Base-by-base conservation (phyloP, 2,329 filamentous ascomycete genomes). In the Amphichorda felina region DNA sequence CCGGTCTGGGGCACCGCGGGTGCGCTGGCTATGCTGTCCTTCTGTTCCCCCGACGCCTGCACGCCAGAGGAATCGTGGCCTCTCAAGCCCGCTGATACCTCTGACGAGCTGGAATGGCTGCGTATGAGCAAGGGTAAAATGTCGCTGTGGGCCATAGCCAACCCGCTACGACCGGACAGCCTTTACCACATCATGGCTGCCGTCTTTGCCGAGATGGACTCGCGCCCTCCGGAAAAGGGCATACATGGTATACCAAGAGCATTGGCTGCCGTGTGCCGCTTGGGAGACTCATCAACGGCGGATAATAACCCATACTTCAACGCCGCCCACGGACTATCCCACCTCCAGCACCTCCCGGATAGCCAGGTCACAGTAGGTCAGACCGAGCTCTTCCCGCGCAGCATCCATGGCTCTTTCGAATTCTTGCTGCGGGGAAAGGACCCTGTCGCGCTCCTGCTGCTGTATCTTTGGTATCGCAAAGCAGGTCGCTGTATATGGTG, bases 1-100 rank as follows among this genome's bases (percentile, higher is more conserved):
- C 45, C 64, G 10, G 56, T 68, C 4, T 69, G 65, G 65, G 60
- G 51, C 3, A 63, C 61, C 5, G 63, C 63, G 0, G 60, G 63
- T 16, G 55, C 59, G 7, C 41, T 68, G 1, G 56, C 53, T 2
- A 45, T 66, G 2, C 31, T 66, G 2, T 42, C 54, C 1, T 64
- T 66, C 39, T 51, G 60, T 0, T 57, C 54, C 2, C 50, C 59
- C 0, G 59, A 67, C 30, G 55, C 56, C 2, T 35, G 34, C 32
- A 41, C 35, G 0, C n/a, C n/a, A n/a, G n/a, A n/a, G n/a, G 43
- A 54, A 10, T 46, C 56, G 1, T 61, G 57, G 59, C 59, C 59
- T 1, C 24, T 60, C 0, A 52, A 43, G 2, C 10, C 45, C 1
- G 43, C 45, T 2, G 39, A 40, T 0, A 8, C 36, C 1, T 43